A percentile compares a stretch with the other conserved stretches of the same genome.
Conservation (phyloP, 2,329 filamentous ascomycete species). For the Sporothrix sp. region DNA sequence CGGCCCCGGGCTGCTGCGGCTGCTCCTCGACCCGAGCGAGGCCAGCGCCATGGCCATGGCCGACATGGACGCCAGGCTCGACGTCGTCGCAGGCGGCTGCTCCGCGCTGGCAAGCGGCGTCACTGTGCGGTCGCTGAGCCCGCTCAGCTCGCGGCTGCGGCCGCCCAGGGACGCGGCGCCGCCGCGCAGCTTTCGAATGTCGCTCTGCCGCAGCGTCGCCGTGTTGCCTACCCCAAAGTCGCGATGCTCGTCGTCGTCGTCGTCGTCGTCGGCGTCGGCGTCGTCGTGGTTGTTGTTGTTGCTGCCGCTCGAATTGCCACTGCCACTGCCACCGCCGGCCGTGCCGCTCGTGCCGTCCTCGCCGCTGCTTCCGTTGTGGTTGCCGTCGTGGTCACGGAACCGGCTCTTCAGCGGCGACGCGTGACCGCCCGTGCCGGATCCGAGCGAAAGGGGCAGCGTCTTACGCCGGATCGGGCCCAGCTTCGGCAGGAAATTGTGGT, state of each 20-base stretch:
- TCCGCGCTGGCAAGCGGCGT: not conserved
- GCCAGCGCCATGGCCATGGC: not conserved
- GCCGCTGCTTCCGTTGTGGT: not conserved
- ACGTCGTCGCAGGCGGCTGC: too few relatives aligned
- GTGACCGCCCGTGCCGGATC: not conserved
- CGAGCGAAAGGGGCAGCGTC: not conserved
- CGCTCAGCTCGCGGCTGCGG: conserved; percentile 14
- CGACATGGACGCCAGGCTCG: too few relatives aligned
- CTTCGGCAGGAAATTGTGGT: conserved; percentile 6
- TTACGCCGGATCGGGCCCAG: conserved; percentile 13
- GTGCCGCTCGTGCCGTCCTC: not conserved
- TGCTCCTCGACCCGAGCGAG: conserved; percentile 2
- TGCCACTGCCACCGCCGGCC: not conserved
- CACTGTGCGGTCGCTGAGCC: conserved; percentile 14
- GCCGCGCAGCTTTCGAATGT: conserved; percentile 28
- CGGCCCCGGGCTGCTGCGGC: conserved; percentile 10
- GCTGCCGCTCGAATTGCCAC: conserved; percentile 8
- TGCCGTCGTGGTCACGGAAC: not conserved
- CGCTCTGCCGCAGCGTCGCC: conserved; percentile 36
- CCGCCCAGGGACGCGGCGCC: not conserved
- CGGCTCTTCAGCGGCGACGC: not conserved
- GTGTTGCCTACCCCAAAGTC: conserved; percentile 22
- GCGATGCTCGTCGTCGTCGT: conserved; percentile 25
- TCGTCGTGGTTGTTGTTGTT: conserved; percentile 3
- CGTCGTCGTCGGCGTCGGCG: conserved; percentile 24